Percentiles rank a stretch among this genome's conserved stretches.
Evolutionary conservation across 2,329 filamentous ascomycete genomes (phyloP).

Genomic region (Pseudopithomyces chartarum): DNA sequence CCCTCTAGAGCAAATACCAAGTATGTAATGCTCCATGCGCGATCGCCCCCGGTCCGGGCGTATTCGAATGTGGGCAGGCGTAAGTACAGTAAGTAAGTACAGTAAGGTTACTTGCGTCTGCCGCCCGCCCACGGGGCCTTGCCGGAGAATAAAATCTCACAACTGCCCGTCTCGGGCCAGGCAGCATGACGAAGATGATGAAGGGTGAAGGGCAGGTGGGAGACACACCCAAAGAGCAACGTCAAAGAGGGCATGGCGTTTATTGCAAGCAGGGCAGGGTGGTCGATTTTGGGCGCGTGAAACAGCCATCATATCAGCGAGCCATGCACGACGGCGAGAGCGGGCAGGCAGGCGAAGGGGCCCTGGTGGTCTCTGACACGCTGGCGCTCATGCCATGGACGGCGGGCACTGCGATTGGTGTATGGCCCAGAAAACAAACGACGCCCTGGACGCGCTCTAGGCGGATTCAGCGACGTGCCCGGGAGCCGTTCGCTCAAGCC

Average conservation of each 20-base stretch:
- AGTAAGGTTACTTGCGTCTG: no score
- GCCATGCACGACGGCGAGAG: slow-evolving; percentile 2
- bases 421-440: neutral
- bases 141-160: neutral
- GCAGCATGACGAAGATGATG: no score
- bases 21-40: neutral
- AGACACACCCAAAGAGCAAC: neutral
- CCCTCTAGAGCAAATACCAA: no score
- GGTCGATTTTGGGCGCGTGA: neutral
- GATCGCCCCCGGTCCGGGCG: neutral
- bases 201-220: neutral
- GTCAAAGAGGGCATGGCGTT: neutral
- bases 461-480: neutral
- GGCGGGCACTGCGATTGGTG: neutral
- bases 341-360: neutral
- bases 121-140: neutral
- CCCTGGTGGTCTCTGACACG: slow-evolving; percentile 25
- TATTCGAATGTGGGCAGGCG: neutral
- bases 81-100: no score
- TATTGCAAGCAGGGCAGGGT: neutral
- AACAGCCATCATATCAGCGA: slow-evolving; percentile 6
- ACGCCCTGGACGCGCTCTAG: neutral
- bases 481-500: neutral
- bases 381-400: slow-evolving; percentile 17
- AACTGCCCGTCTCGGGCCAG: neutral